phyloP scores from a whole-genome alignment of 2,329 filamentous ascomycete species.

The Drechslerella stenobrocha region DNA sequence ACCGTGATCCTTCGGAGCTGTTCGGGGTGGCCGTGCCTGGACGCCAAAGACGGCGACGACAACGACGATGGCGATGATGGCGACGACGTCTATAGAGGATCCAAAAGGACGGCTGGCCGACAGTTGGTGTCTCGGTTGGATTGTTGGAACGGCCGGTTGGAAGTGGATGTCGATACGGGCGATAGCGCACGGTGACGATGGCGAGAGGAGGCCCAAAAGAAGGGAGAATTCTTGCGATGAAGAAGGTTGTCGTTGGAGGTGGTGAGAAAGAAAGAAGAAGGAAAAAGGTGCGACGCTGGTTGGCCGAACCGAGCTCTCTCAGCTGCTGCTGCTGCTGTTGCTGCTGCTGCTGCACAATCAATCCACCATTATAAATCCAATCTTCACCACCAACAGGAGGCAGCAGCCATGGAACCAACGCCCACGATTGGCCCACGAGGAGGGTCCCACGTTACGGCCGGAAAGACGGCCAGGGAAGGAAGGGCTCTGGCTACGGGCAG shows the following conservation, averaged over 20 bases:
- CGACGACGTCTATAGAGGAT: background rate
- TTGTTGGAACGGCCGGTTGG: background rate
- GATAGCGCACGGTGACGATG: background rate
- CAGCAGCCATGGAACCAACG: background rate
- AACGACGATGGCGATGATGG: background rate
- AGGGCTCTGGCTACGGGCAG: too few species aligned
- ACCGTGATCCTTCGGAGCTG: background rate
- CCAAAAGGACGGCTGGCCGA: background rate
- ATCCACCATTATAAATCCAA: conserved; percentile 1
- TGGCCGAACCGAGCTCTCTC: conserved; percentile 14
- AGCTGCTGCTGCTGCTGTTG: conserved; percentile 1
- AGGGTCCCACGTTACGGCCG: background rate
- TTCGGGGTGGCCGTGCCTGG: background rate
- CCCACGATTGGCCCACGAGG: background rate
- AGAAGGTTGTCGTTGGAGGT: conserved; percentile 7
- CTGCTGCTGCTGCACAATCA: background rate
- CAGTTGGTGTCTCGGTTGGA: background rate
- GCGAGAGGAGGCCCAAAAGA: background rate
- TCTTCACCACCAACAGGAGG: background rate
- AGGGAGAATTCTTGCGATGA: conserved; percentile 22
- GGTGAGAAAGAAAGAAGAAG: conserved; percentile 11
- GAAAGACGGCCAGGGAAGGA: too few species aligned
- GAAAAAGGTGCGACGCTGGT: conserved; percentile 26
- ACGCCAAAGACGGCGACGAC: background rate
- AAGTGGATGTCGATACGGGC: background rate